Percentiles rank a stretch among this genome's conserved stretches.
phyloP scores from a whole-genome alignment of 176 grass and related monocot species.

The Hordeum vulgare region DNA sequence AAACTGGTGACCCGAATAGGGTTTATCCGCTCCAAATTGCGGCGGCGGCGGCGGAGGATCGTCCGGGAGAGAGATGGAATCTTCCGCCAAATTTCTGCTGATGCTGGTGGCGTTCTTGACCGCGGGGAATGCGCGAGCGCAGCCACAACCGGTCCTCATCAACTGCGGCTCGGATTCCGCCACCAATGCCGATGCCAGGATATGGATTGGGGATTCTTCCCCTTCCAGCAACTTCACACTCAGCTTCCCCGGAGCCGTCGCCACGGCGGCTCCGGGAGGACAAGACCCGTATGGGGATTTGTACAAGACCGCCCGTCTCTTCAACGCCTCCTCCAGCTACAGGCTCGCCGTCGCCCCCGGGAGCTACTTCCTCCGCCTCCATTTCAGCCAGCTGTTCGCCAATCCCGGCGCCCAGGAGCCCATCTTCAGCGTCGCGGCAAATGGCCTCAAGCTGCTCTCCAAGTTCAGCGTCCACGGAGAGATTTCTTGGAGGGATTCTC shows the following conservation, averaged over 20 bases:
- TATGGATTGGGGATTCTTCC: slow-evolving; percentile 57
- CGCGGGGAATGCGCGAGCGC: not conserved
- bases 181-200: slow-evolving; percentile 35
- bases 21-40: not conserved
- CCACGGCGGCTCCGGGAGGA: slow-evolving; percentile 9
- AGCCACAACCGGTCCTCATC: slow-evolving; percentile 36
- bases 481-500: slow-evolving; percentile 35
- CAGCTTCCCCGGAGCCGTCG: slow-evolving; percentile 42
- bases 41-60: not conserved
- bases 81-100: not conserved
- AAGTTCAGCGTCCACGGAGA: slow-evolving; percentile 64
- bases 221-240: slow-evolving; percentile 40
- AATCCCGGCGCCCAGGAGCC: slow-evolving; percentile 39
- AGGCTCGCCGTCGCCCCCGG: slow-evolving; percentile 43
- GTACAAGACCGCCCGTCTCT: slow-evolving; percentile 67
- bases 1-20: not conserved
- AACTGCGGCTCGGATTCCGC: slow-evolving; percentile 58
- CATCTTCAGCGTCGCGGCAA: slow-evolving; percentile 56
- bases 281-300: slow-evolving; percentile 34
- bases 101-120: slow-evolving; percentile 2
- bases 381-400: slow-evolving; percentile 61
- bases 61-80: slow-evolving; percentile 3
- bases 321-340: slow-evolving; percentile 58
- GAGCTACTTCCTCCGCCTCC: slow-evolving; percentile 75
- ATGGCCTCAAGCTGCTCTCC: slow-evolving; percentile 67